phyloP scores from a whole-genome alignment of 768 basidiomycete species.

The Boletus rubropictus region DNA sequence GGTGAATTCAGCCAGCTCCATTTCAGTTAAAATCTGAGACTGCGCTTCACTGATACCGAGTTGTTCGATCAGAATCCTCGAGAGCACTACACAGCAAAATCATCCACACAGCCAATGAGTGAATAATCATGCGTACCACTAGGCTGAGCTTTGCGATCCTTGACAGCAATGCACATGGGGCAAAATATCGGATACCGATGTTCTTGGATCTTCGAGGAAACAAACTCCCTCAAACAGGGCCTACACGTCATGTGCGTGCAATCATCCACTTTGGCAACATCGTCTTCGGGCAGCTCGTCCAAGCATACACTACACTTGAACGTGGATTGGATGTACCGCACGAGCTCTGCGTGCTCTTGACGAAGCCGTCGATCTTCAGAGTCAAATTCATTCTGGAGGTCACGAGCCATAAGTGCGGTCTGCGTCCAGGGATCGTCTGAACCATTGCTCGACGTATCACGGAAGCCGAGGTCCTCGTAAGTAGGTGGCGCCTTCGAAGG shows the following conservation, averaged over 20 bases:
- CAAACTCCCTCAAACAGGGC: slow-evolving; percentile 41
- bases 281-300: slow-evolving; percentile 42
- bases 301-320: slow-evolving; percentile 56
- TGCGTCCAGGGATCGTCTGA: slow-evolving; percentile 4
- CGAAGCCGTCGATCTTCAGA: slow-evolving; percentile 36
- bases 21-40: slow-evolving; percentile 38
- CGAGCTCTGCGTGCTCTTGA: slow-evolving; percentile 31
- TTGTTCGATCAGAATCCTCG: slow-evolving; percentile 35
- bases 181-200: slow-evolving; percentile 56
- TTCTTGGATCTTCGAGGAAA: slow-evolving; percentile 43
- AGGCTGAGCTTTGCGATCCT: slow-evolving; percentile 20
- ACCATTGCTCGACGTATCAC: neutral
- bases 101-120: neutral
- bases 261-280: slow-evolving; percentile 35
- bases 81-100: slow-evolving; percentile 31
- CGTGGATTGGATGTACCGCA: slow-evolving; percentile 23
- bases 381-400: slow-evolving; percentile 36
- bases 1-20: slow-evolving; percentile 42
- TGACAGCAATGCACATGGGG: slow-evolving; percentile 43
- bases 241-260: slow-evolving; percentile 55
- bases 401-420: slow-evolving; percentile 17
- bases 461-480: slow-evolving; percentile 14
- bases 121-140: slow-evolving; percentile 26
- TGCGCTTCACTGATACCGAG: slow-evolving; percentile 43
- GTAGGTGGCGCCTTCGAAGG: slow-evolving; percentile 9